Conservation (phyloP, 2,329 filamentous ascomycete species). For the Aureobasidium sp. region DNA sequence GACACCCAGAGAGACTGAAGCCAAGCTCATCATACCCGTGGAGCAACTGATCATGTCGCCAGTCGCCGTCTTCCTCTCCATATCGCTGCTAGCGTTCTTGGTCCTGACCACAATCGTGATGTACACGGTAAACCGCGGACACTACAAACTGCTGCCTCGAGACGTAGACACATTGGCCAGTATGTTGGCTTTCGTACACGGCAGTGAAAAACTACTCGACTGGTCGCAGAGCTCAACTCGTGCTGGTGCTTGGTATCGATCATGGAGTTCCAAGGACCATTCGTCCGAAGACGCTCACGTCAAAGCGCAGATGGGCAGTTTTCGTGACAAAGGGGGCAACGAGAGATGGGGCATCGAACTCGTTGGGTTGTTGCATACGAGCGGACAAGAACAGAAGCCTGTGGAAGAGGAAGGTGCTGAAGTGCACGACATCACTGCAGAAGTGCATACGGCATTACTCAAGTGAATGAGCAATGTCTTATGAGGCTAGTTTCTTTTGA, state of each 20-base stretch:
- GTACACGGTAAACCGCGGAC: not conserved
- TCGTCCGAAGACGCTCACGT: no score
- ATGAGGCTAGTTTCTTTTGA: no score
- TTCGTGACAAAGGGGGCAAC: not conserved
- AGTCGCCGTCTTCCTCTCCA: not conserved
- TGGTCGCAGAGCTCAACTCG: not conserved
- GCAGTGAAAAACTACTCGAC: not conserved
- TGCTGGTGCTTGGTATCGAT: no score
- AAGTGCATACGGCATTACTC: no score
- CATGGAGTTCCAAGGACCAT: no score
- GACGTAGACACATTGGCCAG: not conserved
- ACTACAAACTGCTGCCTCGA: not conserved
- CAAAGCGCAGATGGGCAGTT: not conserved
- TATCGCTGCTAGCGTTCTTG: not conserved
- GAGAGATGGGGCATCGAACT: not conserved
- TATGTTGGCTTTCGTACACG: not conserved
- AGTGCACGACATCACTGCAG: no score
- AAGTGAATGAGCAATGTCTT: no score
- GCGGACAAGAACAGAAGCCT: no score
- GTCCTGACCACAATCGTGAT: not conserved
- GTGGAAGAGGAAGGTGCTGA: no score
- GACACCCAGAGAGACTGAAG: no score
- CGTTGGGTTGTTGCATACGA: no score
- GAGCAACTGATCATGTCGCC: conserved; percentile 1
- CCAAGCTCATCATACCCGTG: not conserved